Base-by-base conservation (phyloP, 805 yeast species). In the Wickerhamomyces rabaulensis region DNA sequence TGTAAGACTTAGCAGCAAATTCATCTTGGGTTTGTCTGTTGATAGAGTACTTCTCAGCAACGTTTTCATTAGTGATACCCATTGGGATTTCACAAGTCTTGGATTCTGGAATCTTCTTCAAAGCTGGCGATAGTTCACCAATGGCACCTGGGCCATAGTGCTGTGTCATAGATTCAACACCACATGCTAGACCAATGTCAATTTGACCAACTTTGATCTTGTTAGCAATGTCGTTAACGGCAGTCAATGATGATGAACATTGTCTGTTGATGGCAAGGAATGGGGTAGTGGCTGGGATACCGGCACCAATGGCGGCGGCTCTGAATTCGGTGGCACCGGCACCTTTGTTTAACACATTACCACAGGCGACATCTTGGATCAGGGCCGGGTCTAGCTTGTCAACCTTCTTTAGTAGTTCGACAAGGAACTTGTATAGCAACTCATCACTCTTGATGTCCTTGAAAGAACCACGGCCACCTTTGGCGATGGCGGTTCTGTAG, bases 261-360 rank as follows among this genome's bases (percentile, higher is more conserved):
- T 91, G 97, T 69, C 98, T 82, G 74, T 92, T 92, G 53, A 92
- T 63, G 15, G 96, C 90, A 59, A 80, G 69, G 57, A 91, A 87
- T 9, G 96, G 91, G 13, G 84, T 75, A 2, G 82, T 67, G 64
- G 84, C 70, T 27, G 97, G 97, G 44, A 91, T 76, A 33, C 97
- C 98, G 10, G 97, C 95, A 19, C 91, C 94, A 48, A 92, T 76
- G 55, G 79, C 75, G 38, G 97, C 97, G 42, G 95, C 96, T 57
- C 98, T 76, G 69, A 88, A 96, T 69, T 91, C 97, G 47, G 85
- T 84, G 45, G 94, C 96, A 58, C 97, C 98, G 21, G 97, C 95
- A 43, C 96, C 96, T 41, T 80, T 78, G 70, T 91, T 89, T 62
- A 91, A 76, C 23, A 92, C 97, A 65, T 92, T 92, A 55, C 98